Evolutionary conservation across 441 rosid species (phyloP), one percentile per base, ranked within the genome.

Genomic region (Raphanus hybrid): DNA sequence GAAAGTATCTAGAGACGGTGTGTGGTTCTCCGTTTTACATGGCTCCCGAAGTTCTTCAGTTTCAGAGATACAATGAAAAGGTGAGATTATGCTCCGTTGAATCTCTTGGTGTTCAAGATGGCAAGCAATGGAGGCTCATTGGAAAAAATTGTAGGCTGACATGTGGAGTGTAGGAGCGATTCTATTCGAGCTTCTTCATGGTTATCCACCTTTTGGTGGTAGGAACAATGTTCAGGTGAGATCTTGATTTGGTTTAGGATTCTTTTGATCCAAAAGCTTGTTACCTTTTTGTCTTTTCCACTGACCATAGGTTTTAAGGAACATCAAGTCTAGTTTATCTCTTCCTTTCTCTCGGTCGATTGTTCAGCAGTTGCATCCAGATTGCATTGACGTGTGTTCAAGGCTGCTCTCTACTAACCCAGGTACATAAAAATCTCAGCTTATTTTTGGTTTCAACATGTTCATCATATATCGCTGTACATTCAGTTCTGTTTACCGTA

Each of bases 41-140:
- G 94, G 92, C 94, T 65, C 92, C 92, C 58, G 90, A 89, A 76
- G 89, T 89, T 84, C 91, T 91, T 73, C 87, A 85, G 75, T 91
- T 89, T 78, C 89, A 85, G 48, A 78, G 75, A 52, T 91, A 88
- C 70, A 84, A 91, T 78, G 85, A 84, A 50, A 91, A 89, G 88
- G 93, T 89, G 39, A 57, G 52, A 34, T 10, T 18, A 15, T 14
- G 9, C 14, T 12, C 7, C 1, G 10, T 26, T 65, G 34, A 70
- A 43, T 48, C 8, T 32, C 55, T 62, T 8, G 11, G 8, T 55
- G 54, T 18, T 23, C 41, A 55, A 57, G 23, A 69, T 54, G 34
- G 16, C 18, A 2, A 34, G 16, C 15, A 41, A 11, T 71, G 75
- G 55, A 74, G 64, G 15, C 11, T 26, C 48, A 67, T 26, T 14